Conservation (phyloP, 805 yeast genomes). For the Saccharomycopsis sp. region DNA sequence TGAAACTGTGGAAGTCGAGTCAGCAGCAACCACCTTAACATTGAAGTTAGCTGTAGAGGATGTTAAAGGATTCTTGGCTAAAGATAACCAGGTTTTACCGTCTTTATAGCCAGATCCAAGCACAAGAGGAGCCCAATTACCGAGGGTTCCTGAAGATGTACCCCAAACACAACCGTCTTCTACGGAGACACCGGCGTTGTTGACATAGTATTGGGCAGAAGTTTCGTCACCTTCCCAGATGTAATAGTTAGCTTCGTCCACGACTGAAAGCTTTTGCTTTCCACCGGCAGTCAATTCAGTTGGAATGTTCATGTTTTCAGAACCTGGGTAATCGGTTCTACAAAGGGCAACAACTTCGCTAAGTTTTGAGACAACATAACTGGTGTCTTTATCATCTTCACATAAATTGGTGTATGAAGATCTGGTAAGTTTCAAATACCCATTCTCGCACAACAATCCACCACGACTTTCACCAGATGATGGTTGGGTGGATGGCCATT, state of each 20-base stretch:
- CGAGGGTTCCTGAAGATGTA: conserved; percentile 68
- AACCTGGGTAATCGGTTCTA: conserved; percentile 99
- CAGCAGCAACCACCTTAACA: conserved; percentile 70
- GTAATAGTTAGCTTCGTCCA: conserved; percentile 71
- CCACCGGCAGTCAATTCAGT: conserved; percentile 70
- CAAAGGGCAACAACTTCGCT: conserved; percentile 74
- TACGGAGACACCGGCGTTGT: conserved; percentile 86
- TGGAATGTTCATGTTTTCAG: conserved; percentile 97
- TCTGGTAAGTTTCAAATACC: conserved; percentile 59
- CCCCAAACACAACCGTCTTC: conserved; percentile 97
- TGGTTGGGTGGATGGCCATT: conserved; percentile 69
- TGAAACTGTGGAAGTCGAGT: conserved; percentile 45
- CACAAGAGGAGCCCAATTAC: conserved; percentile 98
- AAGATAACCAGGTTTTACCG: conserved; percentile 72
- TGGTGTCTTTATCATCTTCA: conserved; percentile 67
- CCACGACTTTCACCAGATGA: conserved; percentile 64
- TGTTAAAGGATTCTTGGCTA: conserved; percentile 95
- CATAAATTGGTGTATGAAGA: conserved; percentile 46
- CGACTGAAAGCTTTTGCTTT: conserved; percentile 64
- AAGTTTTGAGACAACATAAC: conserved; percentile 60
- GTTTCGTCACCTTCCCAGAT: conserved; percentile 75
- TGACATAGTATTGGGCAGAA: conserved; percentile 94
- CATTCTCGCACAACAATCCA: conserved; percentile 58
- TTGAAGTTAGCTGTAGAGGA: conserved; percentile 58
- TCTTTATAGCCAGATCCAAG: conserved; percentile 84